These are phyloP conservation scores for Hyphodiscus sp. DNA, from an alignment of 2,329 filamentous ascomycete species.

Conservation along the genomic window DNA sequence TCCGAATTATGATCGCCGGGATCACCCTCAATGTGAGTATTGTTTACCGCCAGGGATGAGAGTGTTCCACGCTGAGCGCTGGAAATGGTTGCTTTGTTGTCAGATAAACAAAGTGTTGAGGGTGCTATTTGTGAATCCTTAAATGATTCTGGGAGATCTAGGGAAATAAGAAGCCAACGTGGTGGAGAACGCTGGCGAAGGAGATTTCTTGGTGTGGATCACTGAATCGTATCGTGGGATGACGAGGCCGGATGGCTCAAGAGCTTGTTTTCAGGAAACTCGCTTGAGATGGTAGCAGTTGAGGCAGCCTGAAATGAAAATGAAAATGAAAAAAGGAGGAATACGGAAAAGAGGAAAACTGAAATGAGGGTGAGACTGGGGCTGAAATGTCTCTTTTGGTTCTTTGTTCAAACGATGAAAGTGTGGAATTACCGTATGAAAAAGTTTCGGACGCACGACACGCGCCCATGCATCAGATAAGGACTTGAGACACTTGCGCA, in stretches of 20 bases:
- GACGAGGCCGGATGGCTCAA: no score
- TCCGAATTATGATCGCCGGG: not conserved
- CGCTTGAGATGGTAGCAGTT: no score
- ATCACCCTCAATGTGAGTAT: not conserved
- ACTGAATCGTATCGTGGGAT: no score
- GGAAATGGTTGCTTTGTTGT: not conserved
- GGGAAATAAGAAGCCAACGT: not conserved
- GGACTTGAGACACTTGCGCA: not conserved
- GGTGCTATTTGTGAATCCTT: not conserved
- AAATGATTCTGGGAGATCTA: not conserved
- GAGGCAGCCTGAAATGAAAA: not conserved
- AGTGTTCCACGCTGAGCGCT: no score
- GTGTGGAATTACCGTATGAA: no score
- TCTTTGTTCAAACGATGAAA: not conserved
- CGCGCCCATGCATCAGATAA: not conserved
- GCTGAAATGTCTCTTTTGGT: no score
- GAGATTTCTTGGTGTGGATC: no score
- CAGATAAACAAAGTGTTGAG: not conserved
- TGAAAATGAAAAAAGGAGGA: not conserved
- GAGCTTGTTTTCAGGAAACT: no score
- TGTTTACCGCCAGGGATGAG: not conserved
- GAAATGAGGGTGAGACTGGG: no score
- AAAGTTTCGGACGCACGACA: not conserved
- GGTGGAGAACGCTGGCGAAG: no score
- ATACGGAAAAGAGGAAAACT: not conserved